Conservation (phyloP, 257 asterid genomes). For the Leonotis leonurus region DNA sequence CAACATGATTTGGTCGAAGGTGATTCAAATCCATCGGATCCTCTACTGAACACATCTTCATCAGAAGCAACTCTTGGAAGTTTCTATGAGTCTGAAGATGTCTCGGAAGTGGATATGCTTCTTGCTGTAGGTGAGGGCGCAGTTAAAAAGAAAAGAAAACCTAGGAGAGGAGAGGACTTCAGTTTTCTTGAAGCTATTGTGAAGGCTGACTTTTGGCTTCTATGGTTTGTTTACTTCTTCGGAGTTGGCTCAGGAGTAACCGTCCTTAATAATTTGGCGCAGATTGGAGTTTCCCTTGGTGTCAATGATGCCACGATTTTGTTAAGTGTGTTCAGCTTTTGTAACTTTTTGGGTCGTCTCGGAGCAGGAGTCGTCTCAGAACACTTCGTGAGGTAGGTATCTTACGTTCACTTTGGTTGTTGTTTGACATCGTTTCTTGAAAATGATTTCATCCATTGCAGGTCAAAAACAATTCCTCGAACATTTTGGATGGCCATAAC, state of each 20-base stretch:
- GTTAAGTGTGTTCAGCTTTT: slow-evolving; percentile 86
- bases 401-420: background rate
- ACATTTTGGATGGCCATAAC: slow-evolving; percentile 80
- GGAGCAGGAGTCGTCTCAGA: slow-evolving; percentile 90
- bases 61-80: slow-evolving; percentile 67
- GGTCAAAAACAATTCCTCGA: slow-evolving; percentile 77
- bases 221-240: slow-evolving; percentile 72
- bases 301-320: slow-evolving; percentile 53
- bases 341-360: slow-evolving; percentile 83
- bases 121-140: slow-evolving; percentile 98
- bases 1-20: slow-evolving; percentile 27
- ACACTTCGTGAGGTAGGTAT: slow-evolving; percentile 64
- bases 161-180: slow-evolving; percentile 93
- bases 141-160: slow-evolving; percentile 69
- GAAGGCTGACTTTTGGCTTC: slow-evolving; percentile 96
- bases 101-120: slow-evolving; percentile 62
- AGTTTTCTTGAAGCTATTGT: slow-evolving; percentile 74
- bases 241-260: slow-evolving; percentile 96
- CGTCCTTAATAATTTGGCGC: slow-evolving; percentile 86
- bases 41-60: slow-evolving; percentile 58
- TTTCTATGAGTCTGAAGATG: slow-evolving; percentile 57
- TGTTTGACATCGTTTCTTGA: background rate
- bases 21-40: slow-evolving; percentile 22
- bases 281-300: slow-evolving; percentile 73
- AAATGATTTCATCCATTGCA: slow-evolving; percentile 15